phyloP scores from a whole-genome alignment of 2,329 filamentous ascomycete genomes.

The Cercospora sesami region DNA sequence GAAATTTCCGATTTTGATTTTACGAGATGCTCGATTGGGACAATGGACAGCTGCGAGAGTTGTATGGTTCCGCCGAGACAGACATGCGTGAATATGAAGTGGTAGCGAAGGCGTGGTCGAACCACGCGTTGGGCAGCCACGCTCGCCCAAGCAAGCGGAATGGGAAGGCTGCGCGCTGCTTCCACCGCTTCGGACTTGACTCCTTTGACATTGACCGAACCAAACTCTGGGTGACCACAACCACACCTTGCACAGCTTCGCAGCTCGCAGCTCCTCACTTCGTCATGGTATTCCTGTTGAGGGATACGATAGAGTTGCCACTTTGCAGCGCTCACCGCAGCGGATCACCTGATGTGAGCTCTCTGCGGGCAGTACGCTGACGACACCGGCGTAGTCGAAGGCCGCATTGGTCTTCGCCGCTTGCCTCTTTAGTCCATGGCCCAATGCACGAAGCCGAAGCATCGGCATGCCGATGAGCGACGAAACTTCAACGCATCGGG shows the following conservation, averaged over 20 bases:
- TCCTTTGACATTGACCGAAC: background rate
- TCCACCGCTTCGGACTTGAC: background rate
- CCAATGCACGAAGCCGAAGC: background rate
- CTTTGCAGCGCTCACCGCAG: background rate
- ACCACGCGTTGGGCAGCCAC: background rate
- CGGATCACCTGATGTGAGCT: background rate
- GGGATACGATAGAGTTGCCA: background rate
- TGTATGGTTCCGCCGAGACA: constrained; percentile 2
- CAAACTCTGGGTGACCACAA: background rate
- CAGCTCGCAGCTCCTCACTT: background rate
- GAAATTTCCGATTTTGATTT: background rate
- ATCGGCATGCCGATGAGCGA: background rate
- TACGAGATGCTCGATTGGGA: background rate
- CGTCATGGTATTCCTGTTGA: background rate
- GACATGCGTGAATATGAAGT: background rate
- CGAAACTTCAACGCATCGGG: background rate
- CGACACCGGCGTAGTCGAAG: background rate
- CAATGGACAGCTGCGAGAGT: background rate
- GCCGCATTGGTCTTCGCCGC: background rate
- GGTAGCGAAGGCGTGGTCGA: background rate
- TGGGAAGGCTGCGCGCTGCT: background rate
- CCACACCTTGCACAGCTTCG: background rate
- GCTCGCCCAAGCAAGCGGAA: background rate
- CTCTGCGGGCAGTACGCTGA: background rate
- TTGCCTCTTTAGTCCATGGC: background rate